Conservation (phyloP, 495 filamentous ascomycete genomes). For the Saxophila tyrrhenica region DNA sequence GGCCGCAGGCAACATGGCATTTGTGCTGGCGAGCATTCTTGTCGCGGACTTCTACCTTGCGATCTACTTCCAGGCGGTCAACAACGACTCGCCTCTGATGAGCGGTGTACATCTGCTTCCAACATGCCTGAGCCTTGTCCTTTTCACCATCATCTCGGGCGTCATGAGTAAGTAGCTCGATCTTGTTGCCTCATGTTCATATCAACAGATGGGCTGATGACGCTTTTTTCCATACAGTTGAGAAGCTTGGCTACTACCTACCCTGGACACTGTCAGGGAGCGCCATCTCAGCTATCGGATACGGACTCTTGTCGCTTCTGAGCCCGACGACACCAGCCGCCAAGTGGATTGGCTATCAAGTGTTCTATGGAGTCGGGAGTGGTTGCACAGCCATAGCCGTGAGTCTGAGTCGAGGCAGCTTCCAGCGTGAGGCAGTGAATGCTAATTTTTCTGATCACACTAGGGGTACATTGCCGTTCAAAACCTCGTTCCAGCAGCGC, state of each 20-base stretch:
- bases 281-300: conserved; percentile 29
- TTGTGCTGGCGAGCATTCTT: conserved; percentile 10
- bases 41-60: conserved; percentile 14
- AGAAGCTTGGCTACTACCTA: conserved; percentile 39
- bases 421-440: not conserved
- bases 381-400: conserved; percentile 14
- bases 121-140: conserved; percentile 7
- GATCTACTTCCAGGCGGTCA: conserved; percentile 19
- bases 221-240: conserved; percentile 19
- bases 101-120: conserved; percentile 20
- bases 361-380: conserved; percentile 40
- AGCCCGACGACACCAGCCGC: conserved; percentile 31
- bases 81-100: conserved; percentile 15
- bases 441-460: not conserved
- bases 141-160: conserved; percentile 15
- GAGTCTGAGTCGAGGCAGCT: conserved; percentile 1
- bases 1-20: not conserved
- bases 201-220: not conserved
- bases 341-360: conserved; percentile 50
- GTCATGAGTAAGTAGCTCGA: conserved; percentile 2
- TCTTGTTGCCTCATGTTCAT: not conserved
- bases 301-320: conserved; percentile 41
- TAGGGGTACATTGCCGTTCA: conserved; percentile 39
- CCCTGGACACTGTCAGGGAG: conserved; percentile 33
- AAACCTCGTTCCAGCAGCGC: conserved; percentile 33